A percentile compares a stretch with the other conserved stretches of the same genome.
Evolutionary conservation across 2,329 filamentous ascomycete species (phyloP).

Genomic region (Pezicula radicicola): DNA sequence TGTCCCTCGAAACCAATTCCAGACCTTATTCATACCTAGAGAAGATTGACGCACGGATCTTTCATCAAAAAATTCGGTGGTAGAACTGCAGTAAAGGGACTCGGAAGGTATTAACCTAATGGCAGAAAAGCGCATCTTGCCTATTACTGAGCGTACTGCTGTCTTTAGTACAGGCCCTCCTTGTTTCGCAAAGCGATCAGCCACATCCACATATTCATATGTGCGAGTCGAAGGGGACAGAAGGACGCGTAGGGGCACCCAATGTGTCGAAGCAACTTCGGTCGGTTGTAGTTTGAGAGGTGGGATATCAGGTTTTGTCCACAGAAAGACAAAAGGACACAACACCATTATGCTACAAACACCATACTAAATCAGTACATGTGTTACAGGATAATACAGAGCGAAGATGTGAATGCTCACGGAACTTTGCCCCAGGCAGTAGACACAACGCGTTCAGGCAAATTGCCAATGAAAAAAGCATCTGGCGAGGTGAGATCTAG

Average conservation of each 20-base stretch:
- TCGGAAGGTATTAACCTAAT: constrained; percentile 60
- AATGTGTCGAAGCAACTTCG: constrained; percentile 67
- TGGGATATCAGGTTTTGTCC: constrained; percentile 53
- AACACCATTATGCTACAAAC: constrained; percentile 59
- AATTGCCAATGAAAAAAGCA: constrained; percentile 52
- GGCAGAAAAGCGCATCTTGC: constrained; percentile 66
- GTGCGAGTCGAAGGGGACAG: constrained; percentile 59
- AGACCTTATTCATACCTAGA: background rate
- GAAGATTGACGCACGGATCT: background rate
- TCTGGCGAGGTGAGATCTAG: constrained; percentile 50
- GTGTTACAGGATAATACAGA: background rate
- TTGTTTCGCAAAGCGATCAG: constrained; percentile 55
- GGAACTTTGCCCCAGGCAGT: constrained; percentile 64
- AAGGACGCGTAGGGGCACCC: constrained; percentile 62
- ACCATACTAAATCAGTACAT: background rate
- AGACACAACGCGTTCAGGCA: constrained; percentile 64
- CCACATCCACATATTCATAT: constrained; percentile 60
- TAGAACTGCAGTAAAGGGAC: constrained; percentile 53
- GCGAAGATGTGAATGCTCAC: constrained; percentile 34
- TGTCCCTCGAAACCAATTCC: background rate
- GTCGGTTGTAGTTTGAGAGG: constrained; percentile 61
- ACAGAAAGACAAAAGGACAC: constrained; percentile 65
- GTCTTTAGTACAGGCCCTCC: constrained; percentile 51
- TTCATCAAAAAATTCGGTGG: constrained; percentile 41
- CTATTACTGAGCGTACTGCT: constrained; percentile 53